Evolutionary conservation across 2,329 filamentous ascomycete genomes (phyloP).

Genomic region (Dothistroma pini): DNA sequence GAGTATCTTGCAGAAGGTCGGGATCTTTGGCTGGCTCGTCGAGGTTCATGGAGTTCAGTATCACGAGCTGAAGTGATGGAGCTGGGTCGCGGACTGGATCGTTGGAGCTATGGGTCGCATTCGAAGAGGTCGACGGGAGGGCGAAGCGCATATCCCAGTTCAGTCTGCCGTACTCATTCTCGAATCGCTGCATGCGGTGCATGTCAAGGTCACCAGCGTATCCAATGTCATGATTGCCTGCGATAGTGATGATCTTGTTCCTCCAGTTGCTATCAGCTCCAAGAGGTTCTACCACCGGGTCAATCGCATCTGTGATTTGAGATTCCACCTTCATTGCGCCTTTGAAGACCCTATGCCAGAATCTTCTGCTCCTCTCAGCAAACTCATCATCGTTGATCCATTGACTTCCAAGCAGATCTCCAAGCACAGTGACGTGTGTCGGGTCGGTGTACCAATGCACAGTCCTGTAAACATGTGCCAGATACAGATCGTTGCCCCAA

Average conservation of each 20-base stretch:
- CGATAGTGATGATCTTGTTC: conserved; percentile 79
- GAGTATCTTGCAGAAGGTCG: conserved; percentile 70
- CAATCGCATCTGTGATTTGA: conserved; percentile 30
- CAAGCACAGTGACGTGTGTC: conserved; percentile 83
- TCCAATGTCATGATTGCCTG: conserved; percentile 93
- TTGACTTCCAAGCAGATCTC: conserved; percentile 89
- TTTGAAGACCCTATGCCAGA: conserved; percentile 29
- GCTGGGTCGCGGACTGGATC: conserved; percentile 18
- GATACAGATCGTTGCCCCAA: conserved; percentile 89
- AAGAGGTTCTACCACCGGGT: conserved; percentile 37
- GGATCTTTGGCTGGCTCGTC: conserved; percentile 71
- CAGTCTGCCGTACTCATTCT: conserved; percentile 75
- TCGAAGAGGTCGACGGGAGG: conserved; percentile 24
- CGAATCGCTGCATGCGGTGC: conserved; percentile 75
- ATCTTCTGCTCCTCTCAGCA: conserved; percentile 54
- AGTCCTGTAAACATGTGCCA: conserved; percentile 85
- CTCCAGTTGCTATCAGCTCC: conserved; percentile 59
- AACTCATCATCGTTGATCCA: conserved; percentile 92
- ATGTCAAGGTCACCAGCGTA: conserved; percentile 87
- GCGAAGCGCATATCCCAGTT: conserved; percentile 83
- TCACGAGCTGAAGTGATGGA: conserved; percentile 75
- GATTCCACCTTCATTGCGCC: conserved; percentile 29
- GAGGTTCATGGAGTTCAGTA: conserved; percentile 91
- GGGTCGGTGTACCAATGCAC: conserved; percentile 80
- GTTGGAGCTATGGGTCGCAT: conserved; percentile 28